Conservation (phyloP, 495 filamentous ascomycete species). For the Aspergillus baeticus region DNA sequence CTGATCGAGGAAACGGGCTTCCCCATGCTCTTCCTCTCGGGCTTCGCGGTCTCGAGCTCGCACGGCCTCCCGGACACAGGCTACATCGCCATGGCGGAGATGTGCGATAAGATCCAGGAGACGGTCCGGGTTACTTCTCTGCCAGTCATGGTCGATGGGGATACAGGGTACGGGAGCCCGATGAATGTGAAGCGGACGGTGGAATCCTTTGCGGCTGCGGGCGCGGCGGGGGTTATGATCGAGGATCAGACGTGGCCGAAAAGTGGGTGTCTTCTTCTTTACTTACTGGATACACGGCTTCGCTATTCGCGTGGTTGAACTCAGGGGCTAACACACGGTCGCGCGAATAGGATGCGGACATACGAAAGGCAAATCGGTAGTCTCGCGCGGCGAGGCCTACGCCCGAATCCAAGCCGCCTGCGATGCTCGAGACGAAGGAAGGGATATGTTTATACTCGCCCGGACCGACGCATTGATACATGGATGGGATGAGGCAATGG, state of each 20-base stretch:
- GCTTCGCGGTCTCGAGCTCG: conserved; percentile 33
- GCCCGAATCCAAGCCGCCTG: conserved; percentile 39
- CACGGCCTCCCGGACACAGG: conserved; percentile 43
- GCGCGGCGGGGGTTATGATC: conserved; percentile 42
- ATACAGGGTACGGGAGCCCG: conserved; percentile 42
- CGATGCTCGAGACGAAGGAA: conserved; percentile 41
- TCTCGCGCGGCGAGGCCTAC: conserved; percentile 41
- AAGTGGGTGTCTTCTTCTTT: conserved; percentile 14
- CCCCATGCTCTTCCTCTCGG: conserved; percentile 37
- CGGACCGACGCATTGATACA: conserved; percentile 38
- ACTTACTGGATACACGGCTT: no score
- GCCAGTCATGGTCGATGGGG: conserved; percentile 41
- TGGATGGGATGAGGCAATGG: conserved; percentile 38
- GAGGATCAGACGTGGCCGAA: conserved; percentile 45
- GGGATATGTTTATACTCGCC: conserved; percentile 41
- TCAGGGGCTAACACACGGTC: background rate
- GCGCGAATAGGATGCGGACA: conserved; percentile 38
- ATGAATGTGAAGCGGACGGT: conserved; percentile 44
- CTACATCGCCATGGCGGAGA: conserved; percentile 44
- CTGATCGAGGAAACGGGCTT: conserved; percentile 43
- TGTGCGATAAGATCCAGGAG: conserved; percentile 43
- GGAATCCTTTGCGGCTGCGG: conserved; percentile 36
- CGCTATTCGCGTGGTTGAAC: background rate
- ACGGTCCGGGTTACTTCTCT: conserved; percentile 31
- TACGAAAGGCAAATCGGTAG: conserved; percentile 43